Evolutionary conservation across 1,139 yeast genomes (phyloP), one percentile per base, ranked within the genome.

Genomic region (Pichia sp.): DNA sequence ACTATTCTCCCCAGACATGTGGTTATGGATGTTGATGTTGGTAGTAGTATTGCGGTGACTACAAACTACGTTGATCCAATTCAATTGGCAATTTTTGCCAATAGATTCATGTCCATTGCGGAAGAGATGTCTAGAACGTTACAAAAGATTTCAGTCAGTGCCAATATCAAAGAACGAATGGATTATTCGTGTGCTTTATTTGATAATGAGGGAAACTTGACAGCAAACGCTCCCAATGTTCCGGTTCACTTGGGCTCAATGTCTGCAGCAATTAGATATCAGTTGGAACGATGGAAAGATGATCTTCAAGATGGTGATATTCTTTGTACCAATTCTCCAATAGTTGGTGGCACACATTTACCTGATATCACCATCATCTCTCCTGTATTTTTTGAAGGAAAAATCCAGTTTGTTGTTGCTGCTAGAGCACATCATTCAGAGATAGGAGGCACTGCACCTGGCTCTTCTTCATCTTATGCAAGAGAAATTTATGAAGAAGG

Each of bases 321-420:
- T 11, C 63, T 81, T 42, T 80, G 80, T 26, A 73, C 84, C 1
- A 81, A 81, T 62, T 84, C 80, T 61, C 86, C 86, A 4, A 70
- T 72, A 53, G 84, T 83, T 43, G 85, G 85, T 44, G 86, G 86
- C 4, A 78, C 84, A 0, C 86, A 81, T 69, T 72, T 81, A 54
- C 86, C 95, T 1, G 93, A 87, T 64, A 84, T 87, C 51, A 87
- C 95, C 0, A 90, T 90, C 5, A 85, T 87, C n/a, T 84, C 90
- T 10, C 86, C 86, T 2, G 84, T 81, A 1, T 76, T 77, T 57
- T 64, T 65, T 30, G 73, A 72, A 8, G 68, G 68, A 32, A 49
- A 64, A 47, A 76, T 82, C 43, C 77, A 79, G 46, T 83, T 84
- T 60, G 82, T 80, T 70, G 83, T 80, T 36, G 88, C 88, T 1